Evolutionary conservation across 1,284 basidiomycete genomes (phyloP).

Genomic region (Sanguinoderma infundibulare): DNA sequence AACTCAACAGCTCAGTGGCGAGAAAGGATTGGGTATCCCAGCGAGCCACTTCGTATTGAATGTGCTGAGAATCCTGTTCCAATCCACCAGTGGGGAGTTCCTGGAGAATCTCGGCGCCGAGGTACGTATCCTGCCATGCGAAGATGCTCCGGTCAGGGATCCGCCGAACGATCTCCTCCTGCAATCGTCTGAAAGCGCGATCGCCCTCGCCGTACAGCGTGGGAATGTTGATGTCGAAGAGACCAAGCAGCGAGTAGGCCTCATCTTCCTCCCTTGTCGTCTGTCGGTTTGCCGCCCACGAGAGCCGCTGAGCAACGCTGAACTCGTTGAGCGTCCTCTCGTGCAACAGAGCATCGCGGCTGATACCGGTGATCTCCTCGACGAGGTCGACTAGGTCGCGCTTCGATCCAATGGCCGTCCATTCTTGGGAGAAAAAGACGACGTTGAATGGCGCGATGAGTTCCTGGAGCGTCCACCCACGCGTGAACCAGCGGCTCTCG

Average conservation of each 20-base stretch:
- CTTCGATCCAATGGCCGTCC: not conserved
- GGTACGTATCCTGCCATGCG: not conserved
- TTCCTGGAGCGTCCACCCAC: not conserved
- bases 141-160: not conserved
- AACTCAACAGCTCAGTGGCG: not conserved
- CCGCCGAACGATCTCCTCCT: not conserved
- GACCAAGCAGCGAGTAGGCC: constrained; percentile 3
- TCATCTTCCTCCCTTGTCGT: constrained; percentile 3
- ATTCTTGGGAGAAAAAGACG: not conserved
- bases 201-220: constrained; percentile 4
- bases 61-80: no score
- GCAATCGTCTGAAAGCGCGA: not conserved
- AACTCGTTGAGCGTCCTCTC: not conserved
- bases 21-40: no score
- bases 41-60: no score
- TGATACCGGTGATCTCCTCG: not conserved
- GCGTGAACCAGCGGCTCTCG: not conserved
- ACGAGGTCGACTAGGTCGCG: not conserved
- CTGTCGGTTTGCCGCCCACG: not conserved
- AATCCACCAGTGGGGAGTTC: not conserved
- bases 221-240: constrained; percentile 2
- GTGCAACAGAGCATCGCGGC: not conserved
- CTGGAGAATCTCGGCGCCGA: not conserved
- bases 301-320: not conserved
- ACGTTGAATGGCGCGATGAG: not conserved